Evolutionary conservation across 2,329 filamentous ascomycete genomes (phyloP).

Genomic region (Parastagonospora nodorum): DNA sequence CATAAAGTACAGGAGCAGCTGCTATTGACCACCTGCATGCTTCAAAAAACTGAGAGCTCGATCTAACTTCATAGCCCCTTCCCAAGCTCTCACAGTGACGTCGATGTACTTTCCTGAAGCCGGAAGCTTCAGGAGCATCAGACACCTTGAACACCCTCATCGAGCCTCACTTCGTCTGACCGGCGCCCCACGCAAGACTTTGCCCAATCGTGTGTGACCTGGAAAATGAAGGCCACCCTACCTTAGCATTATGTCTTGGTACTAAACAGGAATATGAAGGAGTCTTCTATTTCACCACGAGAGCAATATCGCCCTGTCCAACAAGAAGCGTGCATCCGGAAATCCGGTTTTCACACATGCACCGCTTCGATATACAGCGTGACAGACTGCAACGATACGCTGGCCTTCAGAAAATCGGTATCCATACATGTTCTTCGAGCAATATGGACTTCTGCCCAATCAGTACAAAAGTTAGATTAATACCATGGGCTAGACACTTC

Average conservation of each 20-base stretch:
- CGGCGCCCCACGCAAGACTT: neutral
- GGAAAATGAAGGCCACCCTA: neutral
- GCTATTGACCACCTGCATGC: no score
- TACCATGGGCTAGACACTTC: constrained; percentile 27
- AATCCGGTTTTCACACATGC: constrained; percentile 2
- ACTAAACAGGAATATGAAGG: constrained; percentile 3
- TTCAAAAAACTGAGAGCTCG: no score
- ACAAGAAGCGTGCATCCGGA: constrained; percentile 15
- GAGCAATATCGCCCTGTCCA: constrained; percentile 17
- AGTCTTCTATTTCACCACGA: constrained; percentile 12
- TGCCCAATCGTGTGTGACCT: neutral
- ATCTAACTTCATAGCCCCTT: no score
- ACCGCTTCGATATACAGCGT: constrained; percentile 14
- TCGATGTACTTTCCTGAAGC: neutral
- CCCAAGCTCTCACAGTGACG: neutral
- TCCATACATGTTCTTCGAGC: constrained; percentile 18
- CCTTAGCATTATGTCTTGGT: constrained; percentile 9
- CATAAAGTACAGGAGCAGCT: no score
- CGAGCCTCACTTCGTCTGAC: neutral
- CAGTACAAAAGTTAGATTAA: constrained; percentile 35
- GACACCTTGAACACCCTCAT: neutral
- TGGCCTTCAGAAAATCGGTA: constrained; percentile 18
- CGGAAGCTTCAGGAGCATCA: neutral
- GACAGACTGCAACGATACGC: constrained; percentile 18
- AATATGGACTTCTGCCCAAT: constrained; percentile 33